These are phyloP conservation scores for Hymenoscyphus fraxineus DNA, from an alignment of 2,329 filamentous ascomycete genomes.

Conservation along the genomic window DNA sequence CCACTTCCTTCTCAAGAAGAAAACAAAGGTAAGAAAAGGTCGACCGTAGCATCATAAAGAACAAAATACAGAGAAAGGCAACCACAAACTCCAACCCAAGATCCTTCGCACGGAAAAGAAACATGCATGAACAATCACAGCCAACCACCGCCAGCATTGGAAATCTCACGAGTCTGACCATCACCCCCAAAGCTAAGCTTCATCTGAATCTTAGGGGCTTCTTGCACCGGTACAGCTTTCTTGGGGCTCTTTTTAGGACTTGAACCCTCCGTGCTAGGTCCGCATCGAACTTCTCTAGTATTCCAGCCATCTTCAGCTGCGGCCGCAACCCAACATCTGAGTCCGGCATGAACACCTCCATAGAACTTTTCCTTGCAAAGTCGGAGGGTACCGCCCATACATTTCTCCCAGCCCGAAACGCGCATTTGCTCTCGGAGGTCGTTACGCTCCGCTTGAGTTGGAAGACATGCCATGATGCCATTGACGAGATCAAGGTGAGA, in stretches of 20 bases:
- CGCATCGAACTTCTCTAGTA: constrained; percentile 73
- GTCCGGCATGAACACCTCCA: constrained; percentile 79
- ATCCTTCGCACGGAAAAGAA: not conserved
- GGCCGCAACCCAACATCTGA: constrained; percentile 86
- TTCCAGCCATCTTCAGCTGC: constrained; percentile 87
- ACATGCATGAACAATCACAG: constrained; percentile 15
- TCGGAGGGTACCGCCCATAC: constrained; percentile 77
- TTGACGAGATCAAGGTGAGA: constrained; percentile 92
- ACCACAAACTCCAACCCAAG: not conserved
- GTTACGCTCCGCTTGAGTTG: constrained; percentile 68
- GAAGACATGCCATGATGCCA: constrained; percentile 78
- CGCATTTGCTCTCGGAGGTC: constrained; percentile 70
- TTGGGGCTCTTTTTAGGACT: constrained; percentile 46
- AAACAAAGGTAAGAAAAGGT: not conserved
- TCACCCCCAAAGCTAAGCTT: constrained; percentile 29
- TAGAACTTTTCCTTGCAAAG: constrained; percentile 99
- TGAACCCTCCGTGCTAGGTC: constrained; percentile 45
- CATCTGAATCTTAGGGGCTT: constrained; percentile 33
- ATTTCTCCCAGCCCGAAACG: constrained; percentile 86
- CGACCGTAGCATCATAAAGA: constrained; percentile 3
- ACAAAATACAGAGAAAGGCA: not conserved
- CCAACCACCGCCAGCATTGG: constrained; percentile 24
- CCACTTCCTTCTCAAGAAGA: not conserved
- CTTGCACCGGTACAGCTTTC: constrained; percentile 19
- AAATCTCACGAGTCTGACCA: constrained; percentile 15